phyloP scores from a whole-genome alignment of 2,329 filamentous ascomycete species.

The Sporothrix sp. region DNA sequence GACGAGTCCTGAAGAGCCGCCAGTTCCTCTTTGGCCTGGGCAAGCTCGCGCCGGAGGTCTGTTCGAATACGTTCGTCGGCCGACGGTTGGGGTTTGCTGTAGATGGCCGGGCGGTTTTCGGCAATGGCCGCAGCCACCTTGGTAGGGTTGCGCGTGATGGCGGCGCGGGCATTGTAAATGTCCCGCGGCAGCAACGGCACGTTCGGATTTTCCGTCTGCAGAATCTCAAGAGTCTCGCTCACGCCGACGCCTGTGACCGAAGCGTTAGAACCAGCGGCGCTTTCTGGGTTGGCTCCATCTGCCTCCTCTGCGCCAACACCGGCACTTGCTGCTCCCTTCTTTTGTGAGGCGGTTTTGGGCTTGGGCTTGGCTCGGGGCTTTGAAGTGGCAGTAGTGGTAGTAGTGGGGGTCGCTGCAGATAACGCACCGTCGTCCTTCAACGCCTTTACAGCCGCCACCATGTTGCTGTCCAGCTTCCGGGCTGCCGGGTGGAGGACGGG shows the following conservation, averaged over 20 bases:
- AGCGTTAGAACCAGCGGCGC: constrained; percentile 17
- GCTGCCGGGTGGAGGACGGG: constrained; percentile 57
- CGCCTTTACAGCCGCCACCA: constrained; percentile 57
- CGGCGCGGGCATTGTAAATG: constrained; percentile 58
- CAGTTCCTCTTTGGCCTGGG: constrained; percentile 47
- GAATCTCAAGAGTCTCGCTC: constrained; percentile 54
- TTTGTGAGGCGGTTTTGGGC: constrained; percentile 6
- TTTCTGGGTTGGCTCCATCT: background rate
- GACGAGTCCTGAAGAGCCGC: constrained; percentile 46
- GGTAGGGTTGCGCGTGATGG: constrained; percentile 55
- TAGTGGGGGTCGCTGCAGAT: constrained; percentile 10
- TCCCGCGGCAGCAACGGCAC: constrained; percentile 54
- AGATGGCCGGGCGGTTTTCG: constrained; percentile 53
- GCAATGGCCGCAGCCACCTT: constrained; percentile 51
- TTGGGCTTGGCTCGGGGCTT: constrained; percentile 11
- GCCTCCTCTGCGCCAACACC: background rate
- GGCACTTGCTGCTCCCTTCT: constrained; percentile 3
- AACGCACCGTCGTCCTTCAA: constrained; percentile 55
- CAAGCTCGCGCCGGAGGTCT: constrained; percentile 51
- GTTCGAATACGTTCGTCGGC: constrained; percentile 55
- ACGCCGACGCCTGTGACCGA: constrained; percentile 47
- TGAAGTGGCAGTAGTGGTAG: constrained; percentile 4
- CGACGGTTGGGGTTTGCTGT: constrained; percentile 54
- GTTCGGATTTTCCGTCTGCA: constrained; percentile 54
- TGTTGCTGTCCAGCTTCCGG: constrained; percentile 55